phyloP scores from a whole-genome alignment of 352 stramenopile species.

The Phytopythium oedochilum region DNA sequence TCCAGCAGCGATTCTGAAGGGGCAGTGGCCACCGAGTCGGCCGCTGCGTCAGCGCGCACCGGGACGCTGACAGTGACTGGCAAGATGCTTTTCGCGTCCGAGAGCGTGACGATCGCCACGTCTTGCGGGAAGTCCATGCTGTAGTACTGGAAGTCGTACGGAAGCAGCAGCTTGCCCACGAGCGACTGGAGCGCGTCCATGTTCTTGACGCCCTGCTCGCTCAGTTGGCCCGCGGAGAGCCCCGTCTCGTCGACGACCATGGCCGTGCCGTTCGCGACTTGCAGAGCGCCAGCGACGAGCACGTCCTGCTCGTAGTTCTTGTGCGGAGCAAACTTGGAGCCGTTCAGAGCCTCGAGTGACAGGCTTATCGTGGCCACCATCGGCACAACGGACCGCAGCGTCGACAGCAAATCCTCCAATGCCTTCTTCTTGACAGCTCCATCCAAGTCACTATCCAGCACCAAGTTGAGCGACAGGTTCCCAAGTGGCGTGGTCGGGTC shows the following conservation, averaged over 20 bases:
- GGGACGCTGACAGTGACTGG: conserved; percentile 54
- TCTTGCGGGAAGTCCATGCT: conserved; percentile 83
- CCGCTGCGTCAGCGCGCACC: background rate
- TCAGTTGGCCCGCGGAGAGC: conserved; percentile 58
- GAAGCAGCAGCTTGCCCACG: conserved; percentile 69
- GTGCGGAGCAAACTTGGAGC: conserved; percentile 52
- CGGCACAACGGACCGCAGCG: conserved; percentile 42
- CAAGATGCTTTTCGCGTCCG: conserved; percentile 68
- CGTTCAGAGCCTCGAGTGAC: conserved; percentile 56
- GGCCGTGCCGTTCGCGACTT: conserved; percentile 60
- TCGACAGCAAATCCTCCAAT: conserved; percentile 21
- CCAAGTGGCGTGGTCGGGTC: conserved; percentile 60
- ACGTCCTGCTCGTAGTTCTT: conserved; percentile 78
- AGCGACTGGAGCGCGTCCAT: conserved; percentile 64
- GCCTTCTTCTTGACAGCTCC: conserved; percentile 13
- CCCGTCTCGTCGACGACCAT: conserved; percentile 68
- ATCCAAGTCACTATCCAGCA: conserved; percentile 17
- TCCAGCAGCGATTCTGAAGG: conserved; percentile 33
- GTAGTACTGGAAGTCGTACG: conserved; percentile 85
- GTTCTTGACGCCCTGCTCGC: conserved; percentile 72
- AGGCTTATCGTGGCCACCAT: conserved; percentile 50
- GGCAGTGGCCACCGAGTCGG: background rate
- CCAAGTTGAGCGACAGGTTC: conserved; percentile 70
- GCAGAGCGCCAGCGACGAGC: conserved; percentile 43
- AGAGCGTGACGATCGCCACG: conserved; percentile 59